Evolutionary conservation across 2,329 filamentous ascomycete genomes (phyloP).

Genomic region (Dactylonectria estremocensis): DNA sequence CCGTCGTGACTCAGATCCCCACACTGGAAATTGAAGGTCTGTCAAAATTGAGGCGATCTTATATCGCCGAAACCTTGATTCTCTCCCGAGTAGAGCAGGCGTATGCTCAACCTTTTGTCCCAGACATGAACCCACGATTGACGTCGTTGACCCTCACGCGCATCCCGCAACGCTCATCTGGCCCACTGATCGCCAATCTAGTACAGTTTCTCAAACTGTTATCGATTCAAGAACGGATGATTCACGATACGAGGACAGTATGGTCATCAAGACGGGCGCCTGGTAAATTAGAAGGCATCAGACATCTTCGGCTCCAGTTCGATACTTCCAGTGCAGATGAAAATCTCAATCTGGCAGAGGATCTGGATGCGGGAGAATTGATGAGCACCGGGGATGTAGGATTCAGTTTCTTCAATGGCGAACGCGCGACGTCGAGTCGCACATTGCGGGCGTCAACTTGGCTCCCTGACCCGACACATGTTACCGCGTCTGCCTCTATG

Average conservation of each 20-base stretch:
- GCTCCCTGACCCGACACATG: slow-evolving; percentile 1
- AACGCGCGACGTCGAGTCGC: slow-evolving; percentile 13
- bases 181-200: slow-evolving; percentile 65
- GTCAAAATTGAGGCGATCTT: slow-evolving; percentile 54
- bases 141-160: slow-evolving; percentile 67
- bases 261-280: slow-evolving; percentile 56
- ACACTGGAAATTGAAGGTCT: slow-evolving; percentile 59
- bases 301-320: slow-evolving; percentile 69
- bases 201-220: slow-evolving; percentile 62
- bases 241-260: slow-evolving; percentile 52
- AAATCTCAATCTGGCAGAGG: slow-evolving; percentile 50
- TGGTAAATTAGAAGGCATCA: slow-evolving; percentile 65
- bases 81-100: slow-evolving; percentile 60
- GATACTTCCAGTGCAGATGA: slow-evolving; percentile 60
- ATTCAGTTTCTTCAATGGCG: slow-evolving; percentile 64
- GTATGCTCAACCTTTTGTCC: slow-evolving; percentile 65
- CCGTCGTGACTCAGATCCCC: slow-evolving; percentile 69
- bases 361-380: slow-evolving; percentile 60
- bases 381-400: slow-evolving; percentile 56
- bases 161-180: slow-evolving; percentile 68
- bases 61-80: slow-evolving; percentile 63
- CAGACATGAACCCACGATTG: slow-evolving; percentile 71
- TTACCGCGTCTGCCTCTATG: no score
- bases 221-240: slow-evolving; percentile 64
- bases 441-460: slow-evolving; percentile 15